phyloP scores from a whole-genome alignment of 2,329 filamentous ascomycete species.

The Anthostomella pinea region DNA sequence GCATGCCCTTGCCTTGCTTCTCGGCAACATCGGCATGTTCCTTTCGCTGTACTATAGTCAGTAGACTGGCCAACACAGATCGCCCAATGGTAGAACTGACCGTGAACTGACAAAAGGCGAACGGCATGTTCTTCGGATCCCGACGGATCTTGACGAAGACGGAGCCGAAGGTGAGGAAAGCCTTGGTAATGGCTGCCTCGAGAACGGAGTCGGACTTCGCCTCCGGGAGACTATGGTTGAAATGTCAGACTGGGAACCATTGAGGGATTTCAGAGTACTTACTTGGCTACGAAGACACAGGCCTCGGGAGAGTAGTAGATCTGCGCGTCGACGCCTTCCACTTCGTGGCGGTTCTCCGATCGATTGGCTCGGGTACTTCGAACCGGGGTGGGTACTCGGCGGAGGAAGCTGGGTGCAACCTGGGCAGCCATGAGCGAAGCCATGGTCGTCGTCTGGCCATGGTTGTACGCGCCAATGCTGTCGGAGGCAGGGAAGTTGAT shows the following conservation, averaged over 20 bases:
- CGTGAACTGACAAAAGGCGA: constrained; percentile 62
- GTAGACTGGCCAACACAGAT: constrained; percentile 3
- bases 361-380: no score
- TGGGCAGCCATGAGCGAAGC: no score
- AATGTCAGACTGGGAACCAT: constrained; percentile 3
- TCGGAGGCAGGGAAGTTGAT: background rate
- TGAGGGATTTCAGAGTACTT: constrained; percentile 31
- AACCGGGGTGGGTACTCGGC: no score
- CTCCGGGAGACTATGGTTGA: constrained; percentile 46
- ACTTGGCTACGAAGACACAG: constrained; percentile 67
- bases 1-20: constrained; percentile 41
- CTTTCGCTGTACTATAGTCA: constrained; percentile 40
- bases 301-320: constrained; percentile 50
- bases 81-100: constrained; percentile 37
- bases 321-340: constrained; percentile 47
- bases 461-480: background rate
- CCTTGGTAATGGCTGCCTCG: constrained; percentile 48
- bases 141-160: constrained; percentile 64
- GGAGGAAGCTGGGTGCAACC: no score
- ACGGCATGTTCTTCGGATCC: constrained; percentile 56
- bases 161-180: constrained; percentile 53
- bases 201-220: constrained; percentile 48
- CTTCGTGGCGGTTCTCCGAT: constrained; percentile 19
- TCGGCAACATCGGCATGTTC: constrained; percentile 50
- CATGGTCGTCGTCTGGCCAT: no score